phyloP scores from a whole-genome alignment of 2,329 filamentous ascomycete species.

The Aaosphaeria pasadenensis region DNA sequence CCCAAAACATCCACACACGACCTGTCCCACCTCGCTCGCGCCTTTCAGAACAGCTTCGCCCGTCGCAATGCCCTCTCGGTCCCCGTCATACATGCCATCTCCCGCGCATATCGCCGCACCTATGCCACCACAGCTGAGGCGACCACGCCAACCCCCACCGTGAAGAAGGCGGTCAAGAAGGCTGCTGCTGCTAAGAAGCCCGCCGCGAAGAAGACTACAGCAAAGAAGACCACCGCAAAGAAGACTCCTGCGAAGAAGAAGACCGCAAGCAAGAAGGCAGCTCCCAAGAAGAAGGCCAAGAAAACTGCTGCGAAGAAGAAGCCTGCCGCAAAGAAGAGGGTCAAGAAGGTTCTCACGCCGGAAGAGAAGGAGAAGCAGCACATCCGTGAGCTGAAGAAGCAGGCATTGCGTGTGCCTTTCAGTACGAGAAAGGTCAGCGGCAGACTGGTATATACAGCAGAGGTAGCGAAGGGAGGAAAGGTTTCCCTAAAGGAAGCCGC shows the following conservation, averaged over 20 bases:
- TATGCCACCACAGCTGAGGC: conserved; percentile 34
- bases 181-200: conserved; percentile 9
- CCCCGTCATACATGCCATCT: conserved; percentile 16
- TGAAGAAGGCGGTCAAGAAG: conserved; percentile 27
- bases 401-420: conserved; percentile 36
- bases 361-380: conserved; percentile 25
- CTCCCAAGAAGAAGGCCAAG: conserved; percentile 2
- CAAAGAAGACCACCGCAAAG: conserved; percentile 8
- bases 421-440: conserved; percentile 3
- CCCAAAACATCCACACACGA: conserved; percentile 34
- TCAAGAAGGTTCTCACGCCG: conserved; percentile 22
- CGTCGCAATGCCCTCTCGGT: conserved; percentile 19
- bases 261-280: conserved; percentile 8
- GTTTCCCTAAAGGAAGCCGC: conserved; percentile 2
- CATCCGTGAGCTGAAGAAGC: conserved; percentile 33
- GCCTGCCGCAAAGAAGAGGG: conserved; percentile 7
- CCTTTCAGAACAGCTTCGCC: conserved; percentile 21
- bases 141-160: conserved; percentile 27
- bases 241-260: conserved; percentile 5
- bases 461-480: conserved; percentile 9
- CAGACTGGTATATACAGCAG: conserved; percentile 24
- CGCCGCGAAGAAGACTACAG: conserved; percentile 12
- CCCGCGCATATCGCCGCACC: conserved; percentile 25
- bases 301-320: conserved; percentile 26
- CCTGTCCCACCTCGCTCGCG: conserved; percentile 31